Conservation (phyloP, 1,139 yeast genomes). For the Candida tetrigidarum region DNA sequence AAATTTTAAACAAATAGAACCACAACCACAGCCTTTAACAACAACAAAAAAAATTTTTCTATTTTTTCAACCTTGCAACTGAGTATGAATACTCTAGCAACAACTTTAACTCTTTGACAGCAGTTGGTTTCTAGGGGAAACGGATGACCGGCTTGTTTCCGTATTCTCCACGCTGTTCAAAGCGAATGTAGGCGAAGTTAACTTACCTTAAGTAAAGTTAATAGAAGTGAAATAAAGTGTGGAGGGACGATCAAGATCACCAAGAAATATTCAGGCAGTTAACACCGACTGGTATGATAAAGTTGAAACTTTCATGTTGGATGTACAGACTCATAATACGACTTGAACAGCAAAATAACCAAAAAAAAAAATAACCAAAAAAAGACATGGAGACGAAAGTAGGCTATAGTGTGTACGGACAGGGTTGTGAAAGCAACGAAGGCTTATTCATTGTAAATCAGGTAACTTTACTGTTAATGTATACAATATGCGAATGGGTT, state of each 20-base stretch:
- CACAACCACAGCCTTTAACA: no score
- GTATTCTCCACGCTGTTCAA: background rate
- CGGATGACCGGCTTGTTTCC: no score
- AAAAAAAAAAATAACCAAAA: no score
- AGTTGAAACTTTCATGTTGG: background rate
- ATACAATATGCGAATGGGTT: background rate
- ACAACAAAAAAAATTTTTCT: background rate
- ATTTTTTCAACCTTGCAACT: no score
- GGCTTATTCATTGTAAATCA: constrained; percentile 2
- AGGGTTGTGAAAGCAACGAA: background rate
- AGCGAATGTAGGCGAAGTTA: no score
- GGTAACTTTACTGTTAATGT: background rate
- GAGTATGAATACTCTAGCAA: no score
- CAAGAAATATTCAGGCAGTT: background rate
- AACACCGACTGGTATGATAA: background rate
- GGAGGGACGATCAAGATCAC: no score
- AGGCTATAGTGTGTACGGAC: background rate
- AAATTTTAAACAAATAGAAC: background rate
- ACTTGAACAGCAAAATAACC: no score
- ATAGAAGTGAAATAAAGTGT: no score
- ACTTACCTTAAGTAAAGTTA: no score
- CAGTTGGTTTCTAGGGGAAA: no score
- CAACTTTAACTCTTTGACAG: no score
- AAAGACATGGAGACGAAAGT: background rate
- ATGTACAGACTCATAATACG: background rate